phyloP scores from a whole-genome alignment of 2,329 filamentous ascomycete genomes.

The Lachnellula arida region DNA sequence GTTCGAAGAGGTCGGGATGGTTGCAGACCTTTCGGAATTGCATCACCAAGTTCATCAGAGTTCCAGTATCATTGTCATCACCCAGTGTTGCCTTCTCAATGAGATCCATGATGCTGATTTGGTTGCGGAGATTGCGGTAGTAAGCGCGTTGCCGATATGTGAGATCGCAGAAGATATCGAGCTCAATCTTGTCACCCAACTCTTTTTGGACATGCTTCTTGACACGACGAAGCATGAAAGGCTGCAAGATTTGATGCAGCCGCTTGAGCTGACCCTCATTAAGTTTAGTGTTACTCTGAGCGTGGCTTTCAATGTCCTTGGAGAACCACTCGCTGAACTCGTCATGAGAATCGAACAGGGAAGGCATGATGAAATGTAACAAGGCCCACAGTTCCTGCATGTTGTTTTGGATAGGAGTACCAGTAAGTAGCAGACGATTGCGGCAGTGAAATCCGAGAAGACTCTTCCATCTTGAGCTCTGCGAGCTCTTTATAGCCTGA shows the following conservation, averaged over 20 bases:
- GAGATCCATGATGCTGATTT: slow-evolving; percentile 97
- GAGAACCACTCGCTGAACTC: slow-evolving; percentile 94
- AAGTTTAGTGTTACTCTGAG: slow-evolving; percentile 98
- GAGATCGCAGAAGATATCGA: slow-evolving; percentile 93
- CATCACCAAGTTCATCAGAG: slow-evolving; percentile 99
- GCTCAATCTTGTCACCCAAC: slow-evolving; percentile 96
- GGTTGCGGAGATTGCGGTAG: slow-evolving; percentile 88
- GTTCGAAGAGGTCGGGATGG: slow-evolving; percentile 93
- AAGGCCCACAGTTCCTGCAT: slow-evolving; percentile 99
- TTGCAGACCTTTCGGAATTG: slow-evolving; percentile 99
- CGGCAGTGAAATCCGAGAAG: slow-evolving; percentile 91
- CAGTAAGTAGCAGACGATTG: slow-evolving; percentile 87
- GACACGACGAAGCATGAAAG: slow-evolving; percentile 98
- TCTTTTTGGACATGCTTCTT: slow-evolving; percentile 99
- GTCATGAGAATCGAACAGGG: slow-evolving; percentile 88
- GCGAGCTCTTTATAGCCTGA: slow-evolving; percentile 97
- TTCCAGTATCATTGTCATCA: slow-evolving; percentile 91
- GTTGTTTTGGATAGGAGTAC: slow-evolving; percentile 98
- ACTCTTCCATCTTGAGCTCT: slow-evolving; percentile 95
- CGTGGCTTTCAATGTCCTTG: slow-evolving; percentile 95
- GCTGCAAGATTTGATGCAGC: slow-evolving; percentile 97
- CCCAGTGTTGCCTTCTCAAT: slow-evolving; percentile 95
- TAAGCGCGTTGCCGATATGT: slow-evolving; percentile 94
- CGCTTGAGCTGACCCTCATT: slow-evolving; percentile 97
- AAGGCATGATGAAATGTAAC: slow-evolving; percentile 99